Conservation (phyloP, 345 rosid species). For the Salix udensis region DNA sequence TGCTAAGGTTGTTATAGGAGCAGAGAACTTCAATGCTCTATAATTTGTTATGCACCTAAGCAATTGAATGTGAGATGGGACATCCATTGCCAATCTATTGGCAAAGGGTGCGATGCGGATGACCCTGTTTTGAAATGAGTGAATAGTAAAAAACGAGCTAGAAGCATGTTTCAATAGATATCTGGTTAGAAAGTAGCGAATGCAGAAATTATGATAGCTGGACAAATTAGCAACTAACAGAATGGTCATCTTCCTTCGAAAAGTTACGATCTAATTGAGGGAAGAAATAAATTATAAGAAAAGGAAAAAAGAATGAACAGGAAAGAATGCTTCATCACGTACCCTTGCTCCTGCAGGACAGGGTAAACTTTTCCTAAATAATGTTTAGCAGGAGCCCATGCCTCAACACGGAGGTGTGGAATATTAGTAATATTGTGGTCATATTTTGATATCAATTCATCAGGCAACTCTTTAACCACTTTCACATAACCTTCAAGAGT, state of each 20-base stretch:
- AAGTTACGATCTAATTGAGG: background rate
- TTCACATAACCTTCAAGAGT: slow-evolving; percentile 62
- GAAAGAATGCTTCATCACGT: slow-evolving; percentile 17
- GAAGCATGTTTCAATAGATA: background rate
- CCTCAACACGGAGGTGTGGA: slow-evolving; percentile 57
- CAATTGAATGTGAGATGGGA: slow-evolving; percentile 75
- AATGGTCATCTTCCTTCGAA: background rate
- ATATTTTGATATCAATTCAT: slow-evolving; percentile 55
- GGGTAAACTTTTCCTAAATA: slow-evolving; percentile 66
- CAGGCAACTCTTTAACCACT: slow-evolving; percentile 71
- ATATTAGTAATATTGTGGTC: slow-evolving; percentile 55
- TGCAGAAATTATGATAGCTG: background rate
- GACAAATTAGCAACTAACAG: background rate
- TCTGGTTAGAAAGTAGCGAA: background rate
- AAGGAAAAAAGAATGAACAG: background rate
- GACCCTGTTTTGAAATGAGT: slow-evolving; percentile 51
- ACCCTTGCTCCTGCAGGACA: slow-evolving; percentile 68
- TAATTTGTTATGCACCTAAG: slow-evolving; percentile 86
- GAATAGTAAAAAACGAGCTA: slow-evolving; percentile 13
- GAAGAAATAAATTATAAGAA: background rate
- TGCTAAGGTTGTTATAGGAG: slow-evolving; percentile 54
- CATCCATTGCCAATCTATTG: slow-evolving; percentile 93
- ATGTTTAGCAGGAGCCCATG: slow-evolving; percentile 76
- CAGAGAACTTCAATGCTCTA: slow-evolving; percentile 73
- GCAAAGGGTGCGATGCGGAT: slow-evolving; percentile 87